These are phyloP conservation scores for Rehmannia glutinosa DNA, from an alignment of 257 asterid genomes.

Conservation along the genomic window DNA sequence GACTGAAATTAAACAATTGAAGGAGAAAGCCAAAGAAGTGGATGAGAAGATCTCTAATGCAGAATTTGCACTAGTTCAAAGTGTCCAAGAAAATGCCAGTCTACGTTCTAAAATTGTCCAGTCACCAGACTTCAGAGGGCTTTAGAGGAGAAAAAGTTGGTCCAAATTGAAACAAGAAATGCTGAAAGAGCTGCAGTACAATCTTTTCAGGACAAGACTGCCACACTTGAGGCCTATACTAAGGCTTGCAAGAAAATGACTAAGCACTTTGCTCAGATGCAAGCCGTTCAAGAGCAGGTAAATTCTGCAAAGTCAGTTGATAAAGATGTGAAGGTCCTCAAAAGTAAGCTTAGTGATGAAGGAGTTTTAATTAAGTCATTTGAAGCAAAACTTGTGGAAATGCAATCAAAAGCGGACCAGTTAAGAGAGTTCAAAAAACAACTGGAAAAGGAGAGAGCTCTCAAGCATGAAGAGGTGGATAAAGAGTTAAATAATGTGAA, in stretches of 20 bases:
- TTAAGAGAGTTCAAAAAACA: slow-evolving; percentile 51
- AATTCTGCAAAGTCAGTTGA: slow-evolving; percentile 61
- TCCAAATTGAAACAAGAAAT: slow-evolving; percentile 47
- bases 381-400: slow-evolving; percentile 57
- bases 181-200: slow-evolving; percentile 74
- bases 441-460: slow-evolving; percentile 54
- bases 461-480: slow-evolving; percentile 35
- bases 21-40: slow-evolving; percentile 71
- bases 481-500: slow-evolving; percentile 61
- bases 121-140: slow-evolving; percentile 43
- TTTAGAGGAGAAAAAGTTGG: slow-evolving; percentile 59
- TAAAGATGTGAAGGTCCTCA: slow-evolving; percentile 65
- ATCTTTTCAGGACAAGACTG: slow-evolving; percentile 56
- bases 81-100: slow-evolving; percentile 81
- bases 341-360: slow-evolving; percentile 57
- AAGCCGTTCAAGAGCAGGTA: slow-evolving; percentile 76
- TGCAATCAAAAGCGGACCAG: slow-evolving; percentile 62
- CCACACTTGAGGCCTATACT: slow-evolving; percentile 62
- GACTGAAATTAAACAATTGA: slow-evolving; percentile 39
- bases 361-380: slow-evolving; percentile 54
- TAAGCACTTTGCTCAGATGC: slow-evolving; percentile 66
- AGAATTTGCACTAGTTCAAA: slow-evolving; percentile 68
- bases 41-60: slow-evolving; percentile 81
- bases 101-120: slow-evolving; percentile 87
- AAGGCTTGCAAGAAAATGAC: slow-evolving; percentile 82